Base-by-base conservation (phyloP, 2,329 filamentous ascomycete genomes). In the Davidsoniella eucalypti region DNA sequence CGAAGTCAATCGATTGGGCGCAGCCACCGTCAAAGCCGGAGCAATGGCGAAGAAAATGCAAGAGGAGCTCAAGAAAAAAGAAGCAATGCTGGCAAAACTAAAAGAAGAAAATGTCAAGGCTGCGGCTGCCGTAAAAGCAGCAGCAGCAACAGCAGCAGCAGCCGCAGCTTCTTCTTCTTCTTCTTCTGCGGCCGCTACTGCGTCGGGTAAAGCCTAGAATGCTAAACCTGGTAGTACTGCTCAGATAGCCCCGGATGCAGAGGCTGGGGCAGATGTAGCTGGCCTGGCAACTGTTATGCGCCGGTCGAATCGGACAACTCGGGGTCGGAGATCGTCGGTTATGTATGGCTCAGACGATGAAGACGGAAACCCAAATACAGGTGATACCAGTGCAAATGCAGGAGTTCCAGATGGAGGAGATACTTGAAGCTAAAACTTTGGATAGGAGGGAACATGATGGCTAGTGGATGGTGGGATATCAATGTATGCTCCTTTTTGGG, bases 1-100 rank as follows among this genome's bases (percentile, higher is more conserved):
- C 5, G 78, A 82, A 64, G 64, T 80, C 36, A 73, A 75, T 61
- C 72, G 71, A 59, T 65, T 82, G 43, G 69, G 69, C 55, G 80
- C 80, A 53, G 83, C 84, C 51, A 67, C 79, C 60, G 70, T 71
- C 51, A 75, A 79, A 59, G 75, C 85, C 40, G 69, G 75, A 51
- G 71, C 75, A 51, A 76, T 82, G 61, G 69, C 71, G 46, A 70
- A 69, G 60, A 72, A 68, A 58, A 71, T 80, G 55, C 73, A 75
- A 56, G 72, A 69, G 55, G 71, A 76, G 64, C 70, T 82, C 52
- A 78, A 76, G 62, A 68, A 72, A 49, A 82, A 84, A 65, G 82
- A 82, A 63, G 71, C 73, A 49, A 67, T 71, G 56, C 65, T 84
- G 49, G 65, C 73, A 25, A 70, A 70, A 51, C 68, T 83, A 44